Percentiles rank a stretch among this genome's conserved stretches.
These are phyloP conservation scores for Peronospora belbahrii DNA, from an alignment of 352 stramenopile genomes.

Conservation along the genomic window DNA sequence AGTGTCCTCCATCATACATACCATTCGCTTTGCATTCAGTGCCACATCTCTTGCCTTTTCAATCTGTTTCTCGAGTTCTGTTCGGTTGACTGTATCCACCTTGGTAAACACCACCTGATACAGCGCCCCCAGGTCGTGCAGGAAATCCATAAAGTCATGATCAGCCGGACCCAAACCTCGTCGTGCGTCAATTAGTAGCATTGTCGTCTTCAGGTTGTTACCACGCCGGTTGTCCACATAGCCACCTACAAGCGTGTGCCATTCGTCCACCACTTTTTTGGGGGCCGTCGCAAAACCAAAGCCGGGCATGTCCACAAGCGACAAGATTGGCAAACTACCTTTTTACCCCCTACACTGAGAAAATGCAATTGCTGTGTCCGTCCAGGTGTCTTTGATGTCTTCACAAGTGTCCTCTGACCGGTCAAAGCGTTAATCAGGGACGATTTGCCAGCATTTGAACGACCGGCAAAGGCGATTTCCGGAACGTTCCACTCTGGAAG, in stretches of 20 bases:
- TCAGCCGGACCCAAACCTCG: slow-evolving; percentile 72
- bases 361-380: slow-evolving; percentile 79
- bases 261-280: slow-evolving; percentile 65
- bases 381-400: slow-evolving; percentile 83
- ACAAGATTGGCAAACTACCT: slow-evolving; percentile 51
- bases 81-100: slow-evolving; percentile 51
- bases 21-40: slow-evolving; percentile 43
- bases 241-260: slow-evolving; percentile 71
- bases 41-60: slow-evolving; percentile 42
- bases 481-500: slow-evolving; percentile 62
- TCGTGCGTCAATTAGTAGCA: slow-evolving; percentile 73
- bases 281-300: slow-evolving; percentile 80
- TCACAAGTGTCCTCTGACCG: slow-evolving; percentile 49
- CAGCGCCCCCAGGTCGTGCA: slow-evolving; percentile 68
- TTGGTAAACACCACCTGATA: slow-evolving; percentile 92
- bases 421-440: slow-evolving; percentile 85
- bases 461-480: slow-evolving; percentile 80
- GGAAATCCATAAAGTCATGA: slow-evolving; percentile 83
- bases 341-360: slow-evolving; percentile 70
- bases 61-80: slow-evolving; percentile 43
- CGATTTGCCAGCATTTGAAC: slow-evolving; percentile 86
- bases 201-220: slow-evolving; percentile 66
- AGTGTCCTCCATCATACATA: slow-evolving; percentile 9
- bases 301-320: slow-evolving; percentile 82
- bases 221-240: slow-evolving; percentile 61